Conservation (phyloP, 2,329 filamentous ascomycete genomes). For the Delphinella strobiligena region DNA sequence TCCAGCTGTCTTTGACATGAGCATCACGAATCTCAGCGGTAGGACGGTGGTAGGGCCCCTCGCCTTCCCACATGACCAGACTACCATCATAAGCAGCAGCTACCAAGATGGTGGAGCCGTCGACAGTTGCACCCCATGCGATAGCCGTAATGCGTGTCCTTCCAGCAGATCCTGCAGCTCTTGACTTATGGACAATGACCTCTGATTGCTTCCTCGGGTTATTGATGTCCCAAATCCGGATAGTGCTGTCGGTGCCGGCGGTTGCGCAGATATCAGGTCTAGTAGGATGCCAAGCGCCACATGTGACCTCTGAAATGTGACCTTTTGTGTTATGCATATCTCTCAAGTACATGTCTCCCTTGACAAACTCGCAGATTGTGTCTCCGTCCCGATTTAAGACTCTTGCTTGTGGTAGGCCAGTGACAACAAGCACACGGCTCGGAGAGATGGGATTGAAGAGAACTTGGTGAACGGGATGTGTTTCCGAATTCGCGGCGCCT, state of each 20-base stretch:
- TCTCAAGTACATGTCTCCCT: constrained; percentile 95
- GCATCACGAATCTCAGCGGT: constrained; percentile 74
- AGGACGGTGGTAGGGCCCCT: constrained; percentile 74
- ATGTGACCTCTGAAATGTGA: constrained; percentile 83
- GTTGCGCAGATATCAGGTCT: constrained; percentile 79
- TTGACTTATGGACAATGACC: constrained; percentile 91
- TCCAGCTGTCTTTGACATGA: constrained; percentile 77
- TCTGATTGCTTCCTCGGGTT: constrained; percentile 82
- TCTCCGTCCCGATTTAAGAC: constrained; percentile 85
- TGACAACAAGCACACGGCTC: constrained; percentile 70
- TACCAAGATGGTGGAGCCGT: constrained; percentile 68
- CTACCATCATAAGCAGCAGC: constrained; percentile 79
- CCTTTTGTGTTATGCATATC: constrained; percentile 98
- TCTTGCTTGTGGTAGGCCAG: constrained; percentile 80
- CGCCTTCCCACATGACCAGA: constrained; percentile 81
- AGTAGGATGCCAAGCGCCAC: constrained; percentile 80
- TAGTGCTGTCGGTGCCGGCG: constrained; percentile 84
- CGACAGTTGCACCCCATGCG: constrained; percentile 65
- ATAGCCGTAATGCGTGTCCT: constrained; percentile 90
- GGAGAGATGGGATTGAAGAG: constrained; percentile 77
- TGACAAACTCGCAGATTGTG: constrained; percentile 74
- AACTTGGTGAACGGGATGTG: constrained; percentile 77
- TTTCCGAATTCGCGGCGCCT: constrained; percentile 53
- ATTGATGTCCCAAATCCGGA: constrained; percentile 95
- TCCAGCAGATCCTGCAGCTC: constrained; percentile 73